Evolutionary conservation across 768 basidiomycete species (phyloP), one percentile per base, ranked within the genome.

Genomic region (Russula sp.): DNA sequence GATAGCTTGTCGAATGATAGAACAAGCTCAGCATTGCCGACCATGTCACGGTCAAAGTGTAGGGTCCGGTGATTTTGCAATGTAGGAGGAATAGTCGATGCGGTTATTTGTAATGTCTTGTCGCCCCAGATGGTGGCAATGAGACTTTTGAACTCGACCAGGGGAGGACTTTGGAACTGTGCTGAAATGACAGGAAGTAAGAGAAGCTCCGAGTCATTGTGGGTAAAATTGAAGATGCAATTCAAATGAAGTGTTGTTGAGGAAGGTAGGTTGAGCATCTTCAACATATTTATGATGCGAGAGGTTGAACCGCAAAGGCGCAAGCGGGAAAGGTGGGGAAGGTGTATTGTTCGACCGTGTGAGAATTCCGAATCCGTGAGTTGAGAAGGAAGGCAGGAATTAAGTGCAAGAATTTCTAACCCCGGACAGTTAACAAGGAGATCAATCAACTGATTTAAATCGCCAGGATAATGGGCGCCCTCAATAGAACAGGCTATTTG

Each of bases 181-280:
- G 57, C 34, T 20, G 44, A 30, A 20, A 64, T 10, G 44, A 54
- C 20, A n/a, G 62, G 56, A 24, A 63, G 42, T n/a, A 63, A 16
- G n/a, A 40, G 52, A n/a, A 18, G 8, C 32, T 11, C 34, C 10
- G 34, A 3, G 20, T 34, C 36, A n/a, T 26, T 32, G 10, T 42
- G 26, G 3, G 30, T 0, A 24, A 5, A 14, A 1, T 60, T 36
- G 46, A 53, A 8, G 34, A 11, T 10, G 28, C 63, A 64, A 20
- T 24, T 10, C n/a, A 64, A 18, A 36, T 50, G 44, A 34, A 64
- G 52, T n/a, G 8, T 40, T 34, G 53, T 26, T 20, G 34, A 54
- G 44, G 57, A 40, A 30, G 63, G 52, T 6, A 59, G 14, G 10
- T 24, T 30, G n/a, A 64, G 42, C 52, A 40, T 14, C 44, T 40